Evolutionary conservation across 345 rosid genomes (phyloP).

Genomic region (Corchorus olitorius): DNA sequence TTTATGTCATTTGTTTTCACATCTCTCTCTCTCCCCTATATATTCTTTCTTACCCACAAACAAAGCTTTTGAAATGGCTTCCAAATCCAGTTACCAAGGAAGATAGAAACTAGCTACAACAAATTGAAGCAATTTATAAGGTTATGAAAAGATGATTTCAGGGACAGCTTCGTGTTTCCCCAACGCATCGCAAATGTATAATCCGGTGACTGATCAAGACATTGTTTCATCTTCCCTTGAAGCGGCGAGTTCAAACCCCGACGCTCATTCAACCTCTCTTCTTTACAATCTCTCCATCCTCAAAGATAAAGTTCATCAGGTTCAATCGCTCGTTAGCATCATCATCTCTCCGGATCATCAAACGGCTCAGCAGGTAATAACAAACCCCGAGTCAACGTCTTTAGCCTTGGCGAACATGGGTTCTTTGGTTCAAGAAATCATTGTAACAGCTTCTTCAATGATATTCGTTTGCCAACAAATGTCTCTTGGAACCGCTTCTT

Average conservation of each 20-base stretch:
- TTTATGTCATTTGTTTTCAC: neutral
- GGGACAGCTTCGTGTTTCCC: conserved; percentile 29
- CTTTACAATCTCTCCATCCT: conserved; percentile 58
- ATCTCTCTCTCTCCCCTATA: neutral
- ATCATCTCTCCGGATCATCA: conserved; percentile 39
- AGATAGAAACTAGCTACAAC: neutral
- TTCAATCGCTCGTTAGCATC: conserved; percentile 54
- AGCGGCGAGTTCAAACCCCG: conserved; percentile 5
- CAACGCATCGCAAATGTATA: conserved; percentile 29
- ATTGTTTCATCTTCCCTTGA: conserved; percentile 28
- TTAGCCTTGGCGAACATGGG: conserved; percentile 46
- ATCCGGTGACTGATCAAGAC: conserved; percentile 17
- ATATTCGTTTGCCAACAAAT: conserved; percentile 68
- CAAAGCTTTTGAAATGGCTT: neutral
- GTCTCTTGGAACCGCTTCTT: conserved; percentile 14
- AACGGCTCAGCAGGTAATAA: no score
- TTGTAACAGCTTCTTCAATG: conserved; percentile 65
- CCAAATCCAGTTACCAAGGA: conserved; percentile 1
- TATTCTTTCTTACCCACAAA: neutral
- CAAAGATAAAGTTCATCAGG: conserved; percentile 62
- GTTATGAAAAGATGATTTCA: conserved; percentile 32
- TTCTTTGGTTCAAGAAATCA: conserved; percentile 63
- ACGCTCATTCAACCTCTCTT: conserved; percentile 47
- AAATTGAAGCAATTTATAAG: neutral
- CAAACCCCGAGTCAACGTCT: conserved; percentile 46